phyloP scores from a whole-genome alignment of 805 yeast genomes.

The Myxozyma vanderwaltii region DNA sequence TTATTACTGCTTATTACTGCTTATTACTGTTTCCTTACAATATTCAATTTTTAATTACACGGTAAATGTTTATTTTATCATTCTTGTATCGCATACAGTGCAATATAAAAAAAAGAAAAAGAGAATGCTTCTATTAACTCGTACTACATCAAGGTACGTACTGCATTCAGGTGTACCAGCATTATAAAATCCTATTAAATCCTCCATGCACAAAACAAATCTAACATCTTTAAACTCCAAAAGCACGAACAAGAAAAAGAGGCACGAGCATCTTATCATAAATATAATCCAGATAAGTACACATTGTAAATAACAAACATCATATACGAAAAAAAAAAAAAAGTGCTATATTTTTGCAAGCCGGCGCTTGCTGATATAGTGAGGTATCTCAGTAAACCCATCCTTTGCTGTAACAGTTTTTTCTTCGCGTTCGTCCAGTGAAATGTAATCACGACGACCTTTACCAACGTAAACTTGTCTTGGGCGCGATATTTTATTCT shows the following conservation, averaged over 20 bases:
- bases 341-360: conserved; percentile 11
- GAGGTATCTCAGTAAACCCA: conserved; percentile 29
- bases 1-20: too few species aligned
- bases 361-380: conserved; percentile 30
- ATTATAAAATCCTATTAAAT: too few species aligned
- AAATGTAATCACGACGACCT: conserved; percentile 29
- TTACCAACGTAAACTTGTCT: conserved; percentile 32
- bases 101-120: too few species aligned
- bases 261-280: too few species aligned
- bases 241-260: not conserved
- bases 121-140: too few species aligned
- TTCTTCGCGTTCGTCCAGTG: conserved; percentile 25
- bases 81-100: too few species aligned
- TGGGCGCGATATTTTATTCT: conserved; percentile 32
- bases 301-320: not conserved
- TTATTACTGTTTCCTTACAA: too few species aligned
- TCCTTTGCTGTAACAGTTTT: conserved; percentile 11
- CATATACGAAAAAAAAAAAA: not conserved
- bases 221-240: not conserved
- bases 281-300: not conserved
- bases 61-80: too few species aligned
- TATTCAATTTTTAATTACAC: too few species aligned
- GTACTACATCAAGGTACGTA: too few species aligned
- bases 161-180: too few species aligned
- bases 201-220: not conserved